Conservation (phyloP, 176 grass and related monocot genomes). For the Elymus sibiricus region DNA sequence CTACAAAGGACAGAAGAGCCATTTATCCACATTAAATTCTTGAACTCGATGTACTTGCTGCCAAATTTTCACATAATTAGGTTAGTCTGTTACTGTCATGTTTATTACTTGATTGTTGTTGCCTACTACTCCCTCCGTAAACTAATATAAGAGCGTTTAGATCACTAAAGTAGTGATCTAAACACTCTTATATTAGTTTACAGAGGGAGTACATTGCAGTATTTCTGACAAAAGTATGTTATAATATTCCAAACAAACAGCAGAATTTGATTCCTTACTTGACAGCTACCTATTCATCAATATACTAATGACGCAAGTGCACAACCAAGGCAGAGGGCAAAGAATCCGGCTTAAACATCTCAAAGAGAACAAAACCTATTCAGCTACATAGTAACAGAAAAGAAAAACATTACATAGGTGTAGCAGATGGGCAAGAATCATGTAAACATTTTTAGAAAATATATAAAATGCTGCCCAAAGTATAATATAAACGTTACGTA, state of each 20-base stretch:
- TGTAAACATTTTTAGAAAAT: neutral
- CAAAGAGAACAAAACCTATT: neutral
- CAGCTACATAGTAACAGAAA: neutral
- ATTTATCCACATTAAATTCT: constrained; percentile 15
- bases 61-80: neutral
- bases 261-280: constrained; percentile 18
- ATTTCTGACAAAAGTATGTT: neutral
- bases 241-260: neutral
- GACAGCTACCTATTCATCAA: constrained; percentile 7
- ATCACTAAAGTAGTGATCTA: no score
- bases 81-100: neutral
- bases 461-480: neutral
- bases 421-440: neutral
- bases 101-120: neutral
- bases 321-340: neutral
- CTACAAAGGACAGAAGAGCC: constrained; percentile 40
- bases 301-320: neutral
- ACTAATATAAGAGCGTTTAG: no score
- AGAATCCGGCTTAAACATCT: neutral
- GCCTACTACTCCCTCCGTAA: no score
- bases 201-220: neutral
- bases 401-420: neutral
- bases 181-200: no score
- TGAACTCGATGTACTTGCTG: constrained; percentile 2
- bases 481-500: neutral